phyloP scores from a whole-genome alignment of 192 early-diverging fungal genomes.

The Entomortierella chlamydospora region DNA sequence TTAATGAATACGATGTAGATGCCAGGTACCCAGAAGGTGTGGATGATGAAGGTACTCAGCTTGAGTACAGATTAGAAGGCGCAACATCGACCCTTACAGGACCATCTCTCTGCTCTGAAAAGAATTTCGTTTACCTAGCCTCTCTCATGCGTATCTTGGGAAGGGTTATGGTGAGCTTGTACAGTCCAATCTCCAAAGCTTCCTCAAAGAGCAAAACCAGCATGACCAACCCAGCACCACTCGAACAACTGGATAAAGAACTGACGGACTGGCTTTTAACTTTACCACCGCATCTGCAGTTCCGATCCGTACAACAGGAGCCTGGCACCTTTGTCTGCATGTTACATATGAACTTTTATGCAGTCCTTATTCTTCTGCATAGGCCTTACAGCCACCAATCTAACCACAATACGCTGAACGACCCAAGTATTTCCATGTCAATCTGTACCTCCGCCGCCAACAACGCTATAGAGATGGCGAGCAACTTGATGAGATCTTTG shows the following conservation, averaged over 20 bases:
- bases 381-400: slow-evolving; percentile 61
- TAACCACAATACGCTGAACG: slow-evolving; percentile 16
- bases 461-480: slow-evolving; percentile 56
- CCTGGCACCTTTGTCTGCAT: slow-evolving; percentile 44
- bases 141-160: slow-evolving; percentile 65
- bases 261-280: slow-evolving; percentile 59
- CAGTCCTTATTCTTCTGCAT: slow-evolving; percentile 64
- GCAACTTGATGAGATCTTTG: slow-evolving; percentile 42
- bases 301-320: slow-evolving; percentile 55
- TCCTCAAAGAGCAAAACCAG: slow-evolving; percentile 28
- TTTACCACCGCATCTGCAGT: slow-evolving; percentile 64
- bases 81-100: slow-evolving; percentile 29
- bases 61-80: slow-evolving; percentile 27
- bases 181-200: slow-evolving; percentile 56
- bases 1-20: slow-evolving; percentile 68
- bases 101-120: slow-evolving; percentile 28
- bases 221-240: slow-evolving; percentile 58
- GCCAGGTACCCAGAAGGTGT: slow-evolving; percentile 61
- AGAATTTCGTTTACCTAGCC: slow-evolving; percentile 49
- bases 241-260: slow-evolving; percentile 61
- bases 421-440: slow-evolving; percentile 51
- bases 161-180: slow-evolving; percentile 61
- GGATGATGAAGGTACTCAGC: slow-evolving; percentile 43
- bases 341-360: slow-evolving; percentile 65
- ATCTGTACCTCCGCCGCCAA: slow-evolving; percentile 61